A percentile compares a stretch with the other conserved stretches of the same genome.
Evolutionary conservation across 2,329 filamentous ascomycete species (phyloP).

Genomic region (Clarireedia monteithiana): DNA sequence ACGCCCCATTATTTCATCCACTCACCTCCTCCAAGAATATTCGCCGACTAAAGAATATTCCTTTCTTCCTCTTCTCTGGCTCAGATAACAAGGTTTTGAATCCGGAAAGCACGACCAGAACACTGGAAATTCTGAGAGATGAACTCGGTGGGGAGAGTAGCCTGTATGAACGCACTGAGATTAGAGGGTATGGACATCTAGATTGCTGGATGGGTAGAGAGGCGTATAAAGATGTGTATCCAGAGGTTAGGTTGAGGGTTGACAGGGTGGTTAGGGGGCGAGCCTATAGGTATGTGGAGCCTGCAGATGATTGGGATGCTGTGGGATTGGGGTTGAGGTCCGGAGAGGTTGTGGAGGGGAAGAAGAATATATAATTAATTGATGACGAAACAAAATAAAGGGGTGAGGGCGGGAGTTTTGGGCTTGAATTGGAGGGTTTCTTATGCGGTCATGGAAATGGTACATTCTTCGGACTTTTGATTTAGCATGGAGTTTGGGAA

Average conservation of each 20-base stretch:
- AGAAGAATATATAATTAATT: background rate
- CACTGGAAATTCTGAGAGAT: constrained; percentile 45
- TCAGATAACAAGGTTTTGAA: constrained; percentile 49
- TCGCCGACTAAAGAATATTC: constrained; percentile 41
- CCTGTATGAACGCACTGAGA: constrained; percentile 43
- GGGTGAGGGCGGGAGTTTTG: too few species aligned
- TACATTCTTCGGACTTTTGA: too few species aligned
- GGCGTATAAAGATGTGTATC: constrained; percentile 52
- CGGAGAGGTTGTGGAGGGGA: background rate
- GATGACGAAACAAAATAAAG: too few species aligned
- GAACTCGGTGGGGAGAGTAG: constrained; percentile 40
- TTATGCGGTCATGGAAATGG: too few species aligned
- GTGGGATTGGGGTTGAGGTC: background rate
- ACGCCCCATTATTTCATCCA: constrained; percentile 38
- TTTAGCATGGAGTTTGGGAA: too few species aligned
- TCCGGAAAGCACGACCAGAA: constrained; percentile 44
- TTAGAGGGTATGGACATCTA: constrained; percentile 52
- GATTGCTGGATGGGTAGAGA: constrained; percentile 56
- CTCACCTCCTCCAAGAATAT: constrained; percentile 46
- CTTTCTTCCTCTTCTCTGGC: constrained; percentile 49
- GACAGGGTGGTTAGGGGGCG: constrained; percentile 38
- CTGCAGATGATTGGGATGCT: constrained; percentile 19
- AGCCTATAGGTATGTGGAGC: constrained; percentile 20
- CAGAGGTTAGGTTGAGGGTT: constrained; percentile 45
- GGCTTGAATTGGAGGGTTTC: too few species aligned